Conservation (phyloP, 2,329 filamentous ascomycete genomes). For the Penicillium italicum region DNA sequence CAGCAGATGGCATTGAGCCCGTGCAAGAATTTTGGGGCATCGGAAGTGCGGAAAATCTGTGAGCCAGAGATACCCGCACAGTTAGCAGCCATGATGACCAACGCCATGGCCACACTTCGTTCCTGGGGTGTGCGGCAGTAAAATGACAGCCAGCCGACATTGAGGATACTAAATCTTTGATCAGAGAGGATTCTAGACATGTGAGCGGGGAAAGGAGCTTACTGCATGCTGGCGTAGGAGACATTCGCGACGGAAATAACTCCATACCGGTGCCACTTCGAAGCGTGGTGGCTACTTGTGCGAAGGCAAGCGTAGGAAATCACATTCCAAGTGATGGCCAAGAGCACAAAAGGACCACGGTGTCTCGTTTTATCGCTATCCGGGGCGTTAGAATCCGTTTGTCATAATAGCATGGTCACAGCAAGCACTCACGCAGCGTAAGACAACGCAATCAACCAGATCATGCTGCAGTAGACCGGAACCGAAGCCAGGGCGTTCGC, state of each 20-base stretch:
- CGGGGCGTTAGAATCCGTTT: constrained; percentile 7
- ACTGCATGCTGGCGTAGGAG: constrained; percentile 38
- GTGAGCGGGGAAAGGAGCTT: constrained; percentile 7
- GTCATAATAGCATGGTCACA: not conserved
- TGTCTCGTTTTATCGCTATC: constrained; percentile 32
- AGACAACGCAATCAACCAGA: constrained; percentile 27
- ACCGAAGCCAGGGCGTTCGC: constrained; percentile 56
- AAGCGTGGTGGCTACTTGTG: constrained; percentile 18
- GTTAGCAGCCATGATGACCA: constrained; percentile 60
- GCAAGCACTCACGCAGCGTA: constrained; percentile 21
- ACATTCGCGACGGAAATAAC: constrained; percentile 29
- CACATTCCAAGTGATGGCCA: constrained; percentile 38
- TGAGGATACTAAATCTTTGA: constrained; percentile 39
- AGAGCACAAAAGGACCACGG: constrained; percentile 36
- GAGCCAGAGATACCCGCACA: constrained; percentile 60
- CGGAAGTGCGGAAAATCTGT: constrained; percentile 51
- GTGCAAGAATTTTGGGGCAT: constrained; percentile 24
- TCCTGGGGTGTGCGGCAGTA: constrained; percentile 56
- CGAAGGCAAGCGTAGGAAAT: constrained; percentile 39
- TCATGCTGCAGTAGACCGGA: constrained; percentile 37
- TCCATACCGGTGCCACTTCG: constrained; percentile 30
- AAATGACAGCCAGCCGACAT: constrained; percentile 59
- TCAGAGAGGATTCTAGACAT: not conserved
- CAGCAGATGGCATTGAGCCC: constrained; percentile 27
- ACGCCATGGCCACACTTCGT: constrained; percentile 58